phyloP scores from a whole-genome alignment of 129 eudicot genomes.

The Flaveria robusta region DNA sequence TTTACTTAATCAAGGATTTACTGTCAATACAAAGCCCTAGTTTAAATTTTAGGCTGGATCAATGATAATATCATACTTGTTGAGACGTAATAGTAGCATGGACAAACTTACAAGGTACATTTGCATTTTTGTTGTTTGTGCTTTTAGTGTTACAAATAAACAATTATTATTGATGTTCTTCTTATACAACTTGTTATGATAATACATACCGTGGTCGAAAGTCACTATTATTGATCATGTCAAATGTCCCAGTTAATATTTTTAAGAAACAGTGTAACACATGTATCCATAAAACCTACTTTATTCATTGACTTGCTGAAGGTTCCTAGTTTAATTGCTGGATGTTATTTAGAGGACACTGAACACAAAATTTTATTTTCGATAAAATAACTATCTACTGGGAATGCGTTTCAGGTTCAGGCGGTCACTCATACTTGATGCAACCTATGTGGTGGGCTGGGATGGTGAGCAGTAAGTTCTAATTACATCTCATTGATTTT shows the following conservation, averaged over 20 bases:
- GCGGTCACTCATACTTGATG: constrained; percentile 75
- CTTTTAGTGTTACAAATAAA: too few species aligned
- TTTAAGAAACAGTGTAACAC: neutral
- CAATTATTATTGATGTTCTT: neutral
- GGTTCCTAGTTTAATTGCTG: neutral
- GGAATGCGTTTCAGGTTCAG: constrained; percentile 56
- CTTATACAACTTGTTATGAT: neutral
- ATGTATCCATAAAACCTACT: neutral
- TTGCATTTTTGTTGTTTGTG: neutral
- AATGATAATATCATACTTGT: neutral
- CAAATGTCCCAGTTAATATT: neutral
- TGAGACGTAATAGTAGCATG: neutral
- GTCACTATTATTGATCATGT: neutral
- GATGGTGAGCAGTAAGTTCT: constrained; percentile 78
- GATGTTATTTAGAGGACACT: neutral
- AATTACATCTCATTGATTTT: neutral
- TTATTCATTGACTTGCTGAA: neutral
- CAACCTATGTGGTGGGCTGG: constrained; percentile 99
- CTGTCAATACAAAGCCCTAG: constrained; percentile 21
- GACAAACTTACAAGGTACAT: neutral
- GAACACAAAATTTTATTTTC: neutral
- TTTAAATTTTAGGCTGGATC: constrained; percentile 1
- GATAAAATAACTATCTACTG: neutral
- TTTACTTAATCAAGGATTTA: constrained; percentile 2
- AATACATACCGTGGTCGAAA: neutral